phyloP scores from a whole-genome alignment of 2,329 filamentous ascomycete genomes.

The Cladosporium oxysporum region DNA sequence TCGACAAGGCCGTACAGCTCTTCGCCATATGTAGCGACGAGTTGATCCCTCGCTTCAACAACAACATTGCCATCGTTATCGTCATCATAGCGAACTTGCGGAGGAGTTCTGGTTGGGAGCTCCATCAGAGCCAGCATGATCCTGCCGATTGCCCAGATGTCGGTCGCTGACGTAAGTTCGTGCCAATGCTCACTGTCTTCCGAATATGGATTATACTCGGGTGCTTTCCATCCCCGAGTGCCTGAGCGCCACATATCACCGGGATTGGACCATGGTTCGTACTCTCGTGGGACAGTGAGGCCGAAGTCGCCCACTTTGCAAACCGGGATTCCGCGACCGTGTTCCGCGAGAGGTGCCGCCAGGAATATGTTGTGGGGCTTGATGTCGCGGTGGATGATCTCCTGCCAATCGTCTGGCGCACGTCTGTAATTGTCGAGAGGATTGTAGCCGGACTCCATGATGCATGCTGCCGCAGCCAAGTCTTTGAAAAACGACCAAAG shows the following conservation, averaged over 20 bases:
- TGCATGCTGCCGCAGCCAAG: background rate
- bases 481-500: background rate
- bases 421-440: background rate
- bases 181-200: background rate
- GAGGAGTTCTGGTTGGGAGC: background rate
- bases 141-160: background rate
- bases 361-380: conserved; percentile 22
- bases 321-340: background rate
- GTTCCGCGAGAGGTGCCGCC: background rate
- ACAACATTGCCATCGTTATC: background rate
- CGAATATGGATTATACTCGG: background rate
- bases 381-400: conserved; percentile 26
- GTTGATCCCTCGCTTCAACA: background rate
- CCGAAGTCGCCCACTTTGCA: background rate
- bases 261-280: background rate
- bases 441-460: background rate
- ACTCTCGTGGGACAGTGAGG: background rate
- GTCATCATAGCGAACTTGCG: background rate
- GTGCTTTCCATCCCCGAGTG: background rate
- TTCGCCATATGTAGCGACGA: background rate
- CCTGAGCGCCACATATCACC: background rate
- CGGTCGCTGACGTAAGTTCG: background rate
- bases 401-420: conserved; percentile 8
- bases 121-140: conserved; percentile 2
- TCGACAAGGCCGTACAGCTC: background rate